phyloP scores from a whole-genome alignment of 257 asterid genomes.

The Asclepias syriaca region DNA sequence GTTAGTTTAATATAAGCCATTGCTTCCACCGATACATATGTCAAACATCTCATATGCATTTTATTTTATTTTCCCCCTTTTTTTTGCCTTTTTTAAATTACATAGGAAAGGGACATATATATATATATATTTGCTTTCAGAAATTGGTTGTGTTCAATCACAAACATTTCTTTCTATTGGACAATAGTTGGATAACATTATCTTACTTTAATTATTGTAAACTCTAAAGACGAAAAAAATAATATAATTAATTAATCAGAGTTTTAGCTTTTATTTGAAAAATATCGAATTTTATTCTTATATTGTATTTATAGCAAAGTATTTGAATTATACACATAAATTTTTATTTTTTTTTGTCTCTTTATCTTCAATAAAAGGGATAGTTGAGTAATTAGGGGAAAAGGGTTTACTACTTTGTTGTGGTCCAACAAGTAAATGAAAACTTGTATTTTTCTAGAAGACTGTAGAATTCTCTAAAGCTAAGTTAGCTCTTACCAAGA shows the following conservation, averaged over 20 bases:
- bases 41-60: not conserved
- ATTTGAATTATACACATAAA: no score
- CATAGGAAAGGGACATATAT: not conserved
- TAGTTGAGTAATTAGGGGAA: not conserved
- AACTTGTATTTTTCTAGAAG: not conserved
- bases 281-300: no score
- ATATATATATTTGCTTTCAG: not conserved
- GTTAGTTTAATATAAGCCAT: not conserved
- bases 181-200: not conserved
- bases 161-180: not conserved
- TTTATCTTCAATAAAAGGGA: not conserved
- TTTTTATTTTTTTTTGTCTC: no score
- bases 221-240: no score
- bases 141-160: not conserved
- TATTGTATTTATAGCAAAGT: no score
- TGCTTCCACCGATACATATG: not conserved
- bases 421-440: not conserved
- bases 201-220: not conserved
- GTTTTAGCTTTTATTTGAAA: no score
- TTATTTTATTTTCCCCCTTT: no score
- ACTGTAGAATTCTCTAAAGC: no score
- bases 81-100: not conserved
- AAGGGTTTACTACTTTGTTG: not conserved
- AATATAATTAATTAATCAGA: no score
- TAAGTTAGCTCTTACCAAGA: not conserved